Conservation (phyloP, 495 filamentous ascomycete genomes). For the Delitschia confertaspora region DNA sequence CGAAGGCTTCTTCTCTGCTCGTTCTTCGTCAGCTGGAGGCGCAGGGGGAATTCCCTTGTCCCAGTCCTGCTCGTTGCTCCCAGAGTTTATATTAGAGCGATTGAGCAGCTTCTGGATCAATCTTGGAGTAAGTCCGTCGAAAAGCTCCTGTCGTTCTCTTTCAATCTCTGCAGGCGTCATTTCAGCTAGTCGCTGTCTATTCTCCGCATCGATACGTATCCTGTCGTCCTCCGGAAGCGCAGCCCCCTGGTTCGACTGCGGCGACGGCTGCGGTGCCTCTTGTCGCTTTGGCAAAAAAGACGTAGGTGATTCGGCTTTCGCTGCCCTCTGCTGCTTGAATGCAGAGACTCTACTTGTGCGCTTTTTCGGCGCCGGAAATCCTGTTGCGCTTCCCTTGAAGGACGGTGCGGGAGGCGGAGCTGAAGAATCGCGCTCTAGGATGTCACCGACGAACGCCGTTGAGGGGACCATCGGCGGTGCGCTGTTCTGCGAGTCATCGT, state of each 20-base stretch:
- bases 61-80: conserved; percentile 33
- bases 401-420: conserved; percentile 58
- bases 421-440: conserved; percentile 60
- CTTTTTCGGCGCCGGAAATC: conserved; percentile 81
- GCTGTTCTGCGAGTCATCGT: background rate
- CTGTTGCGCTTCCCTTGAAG: conserved; percentile 49
- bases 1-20: conserved; percentile 3
- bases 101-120: conserved; percentile 69
- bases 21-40: conserved; percentile 14
- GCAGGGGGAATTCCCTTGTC: conserved; percentile 1
- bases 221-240: conserved; percentile 46
- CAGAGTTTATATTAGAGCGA: conserved; percentile 69
- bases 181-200: conserved; percentile 57
- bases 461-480: conserved; percentile 1
- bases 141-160: conserved; percentile 63
- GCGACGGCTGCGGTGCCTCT: background rate
- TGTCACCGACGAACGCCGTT: conserved; percentile 55
- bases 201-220: conserved; percentile 69
- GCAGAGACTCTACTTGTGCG: conserved; percentile 54
- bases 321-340: conserved; percentile 59
- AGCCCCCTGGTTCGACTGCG: background rate
- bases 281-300: too few species aligned
- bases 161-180: conserved; percentile 82
- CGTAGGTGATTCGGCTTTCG: background rate
- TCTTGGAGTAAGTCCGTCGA: conserved; percentile 56